These are phyloP conservation scores for Triglochin maritima DNA, from an alignment of 106 monocot genomes.

Conservation along the genomic window DNA sequence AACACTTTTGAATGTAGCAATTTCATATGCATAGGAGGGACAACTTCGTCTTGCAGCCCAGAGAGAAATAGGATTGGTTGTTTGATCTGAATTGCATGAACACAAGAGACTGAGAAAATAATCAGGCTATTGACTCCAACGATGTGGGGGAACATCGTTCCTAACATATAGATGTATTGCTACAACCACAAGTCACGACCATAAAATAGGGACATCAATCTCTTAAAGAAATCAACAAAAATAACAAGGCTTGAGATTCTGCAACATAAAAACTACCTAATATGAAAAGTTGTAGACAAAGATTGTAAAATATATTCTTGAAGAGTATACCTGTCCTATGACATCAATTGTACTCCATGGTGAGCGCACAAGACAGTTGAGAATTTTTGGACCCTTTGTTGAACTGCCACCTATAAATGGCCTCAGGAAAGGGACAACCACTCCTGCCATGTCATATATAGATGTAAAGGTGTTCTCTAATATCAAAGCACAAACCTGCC, in stretches of 20 bases:
- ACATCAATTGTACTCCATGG: constrained; percentile 88
- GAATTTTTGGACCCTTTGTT: constrained; percentile 52
- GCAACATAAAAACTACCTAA: no score
- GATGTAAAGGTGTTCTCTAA: constrained; percentile 97
- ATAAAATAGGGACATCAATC: no score
- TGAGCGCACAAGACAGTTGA: constrained; percentile 74
- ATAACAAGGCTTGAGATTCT: no score
- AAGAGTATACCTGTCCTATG: constrained; percentile 50
- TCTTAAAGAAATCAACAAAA: no score
- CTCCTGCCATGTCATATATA: constrained; percentile 81
- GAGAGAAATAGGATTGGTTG: constrained; percentile 89
- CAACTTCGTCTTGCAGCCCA: constrained; percentile 91
- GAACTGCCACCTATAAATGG: constrained; percentile 69
- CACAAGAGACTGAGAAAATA: background rate
- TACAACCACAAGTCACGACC: no score
- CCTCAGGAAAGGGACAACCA: constrained; percentile 72
- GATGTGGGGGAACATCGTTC: no score
- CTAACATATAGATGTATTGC: no score
- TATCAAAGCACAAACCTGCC: constrained; percentile 74
- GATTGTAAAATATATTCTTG: background rate
- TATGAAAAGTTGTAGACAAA: no score
- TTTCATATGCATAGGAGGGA: constrained; percentile 86
- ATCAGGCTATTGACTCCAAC: no score
- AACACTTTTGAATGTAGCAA: constrained; percentile 49
- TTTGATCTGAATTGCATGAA: constrained; percentile 43